Evolutionary conservation across 1,139 yeast genomes (phyloP).

Genomic region (Suhomyces guaymorum): DNA sequence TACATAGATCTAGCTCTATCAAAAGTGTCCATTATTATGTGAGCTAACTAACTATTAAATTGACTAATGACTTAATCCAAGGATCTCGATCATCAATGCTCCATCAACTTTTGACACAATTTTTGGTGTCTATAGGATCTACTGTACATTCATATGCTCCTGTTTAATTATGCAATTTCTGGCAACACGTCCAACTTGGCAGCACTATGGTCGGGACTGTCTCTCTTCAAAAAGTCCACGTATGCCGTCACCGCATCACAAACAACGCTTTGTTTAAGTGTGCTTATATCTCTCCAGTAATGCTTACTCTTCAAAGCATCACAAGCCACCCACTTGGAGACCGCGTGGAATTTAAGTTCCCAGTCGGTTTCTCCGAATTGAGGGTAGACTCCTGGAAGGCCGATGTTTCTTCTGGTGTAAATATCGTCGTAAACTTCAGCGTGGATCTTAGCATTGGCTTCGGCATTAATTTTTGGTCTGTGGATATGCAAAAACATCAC

Average conservation of each 20-base stretch:
- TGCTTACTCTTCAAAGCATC: constrained; percentile 24
- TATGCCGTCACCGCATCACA: constrained; percentile 28
- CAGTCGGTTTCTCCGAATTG: constrained; percentile 27
- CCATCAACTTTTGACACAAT: too few relatives aligned
- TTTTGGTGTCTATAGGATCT: too few relatives aligned
- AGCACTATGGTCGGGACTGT: constrained; percentile 15
- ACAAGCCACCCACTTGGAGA: constrained; percentile 39
- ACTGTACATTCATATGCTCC: background rate
- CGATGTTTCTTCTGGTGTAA: constrained; percentile 19
- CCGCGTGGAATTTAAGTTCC: constrained; percentile 38
- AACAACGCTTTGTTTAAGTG: constrained; percentile 24
- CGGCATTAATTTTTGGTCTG: constrained; percentile 42
- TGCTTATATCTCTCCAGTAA: constrained; percentile 26
- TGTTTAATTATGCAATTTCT: background rate
- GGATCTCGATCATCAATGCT: too few relatives aligned
- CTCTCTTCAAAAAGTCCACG: constrained; percentile 29
- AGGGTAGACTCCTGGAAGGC: constrained; percentile 17
- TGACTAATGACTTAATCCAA: too few relatives aligned
- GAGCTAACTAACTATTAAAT: too few relatives aligned
- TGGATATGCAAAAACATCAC: constrained; percentile 45
- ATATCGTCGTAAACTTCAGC: constrained; percentile 13
- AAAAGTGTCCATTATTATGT: too few relatives aligned
- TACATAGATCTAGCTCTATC: too few relatives aligned
- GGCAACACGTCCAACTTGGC: constrained; percentile 8
- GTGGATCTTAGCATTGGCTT: constrained; percentile 22